phyloP scores from a whole-genome alignment of 169 alveolate genomes.

The Plasmodium yoelii region DNA sequence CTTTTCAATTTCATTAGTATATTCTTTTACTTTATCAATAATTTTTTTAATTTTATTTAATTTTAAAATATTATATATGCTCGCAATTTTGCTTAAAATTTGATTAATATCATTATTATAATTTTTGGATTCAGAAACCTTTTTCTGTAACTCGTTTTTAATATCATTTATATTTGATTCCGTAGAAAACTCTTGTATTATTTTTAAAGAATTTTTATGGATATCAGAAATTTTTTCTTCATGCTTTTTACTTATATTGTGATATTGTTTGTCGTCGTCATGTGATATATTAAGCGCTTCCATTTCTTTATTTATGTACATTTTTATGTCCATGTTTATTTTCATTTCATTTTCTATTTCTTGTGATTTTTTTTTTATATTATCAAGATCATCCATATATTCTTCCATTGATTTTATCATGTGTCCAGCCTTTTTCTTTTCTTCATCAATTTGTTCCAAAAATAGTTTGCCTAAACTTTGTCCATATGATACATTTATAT shows the following conservation, averaged over 20 bases:
- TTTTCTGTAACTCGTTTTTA: not conserved
- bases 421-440: not conserved
- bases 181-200: too few species aligned
- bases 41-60: not conserved
- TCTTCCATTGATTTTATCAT: not conserved
- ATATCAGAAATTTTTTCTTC: too few species aligned
- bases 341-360: too few species aligned
- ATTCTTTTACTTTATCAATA: not conserved
- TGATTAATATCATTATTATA: not conserved
- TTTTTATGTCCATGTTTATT: too few species aligned
- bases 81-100: not conserved
- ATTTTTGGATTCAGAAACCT: not conserved
- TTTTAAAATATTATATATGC: not conserved
- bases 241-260: not conserved
- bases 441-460: conserved; percentile 1
- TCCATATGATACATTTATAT: conserved; percentile 1
- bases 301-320: too few species aligned
- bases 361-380: not conserved
- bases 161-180: not conserved
- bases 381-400: not conserved
- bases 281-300: not conserved
- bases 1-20: not conserved
- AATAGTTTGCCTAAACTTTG: not conserved
- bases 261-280: not conserved
- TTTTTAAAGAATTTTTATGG: too few species aligned